Base-by-base conservation (phyloP, 2,329 filamentous ascomycete species). In the Clarireedia homoeocarpa region DNA sequence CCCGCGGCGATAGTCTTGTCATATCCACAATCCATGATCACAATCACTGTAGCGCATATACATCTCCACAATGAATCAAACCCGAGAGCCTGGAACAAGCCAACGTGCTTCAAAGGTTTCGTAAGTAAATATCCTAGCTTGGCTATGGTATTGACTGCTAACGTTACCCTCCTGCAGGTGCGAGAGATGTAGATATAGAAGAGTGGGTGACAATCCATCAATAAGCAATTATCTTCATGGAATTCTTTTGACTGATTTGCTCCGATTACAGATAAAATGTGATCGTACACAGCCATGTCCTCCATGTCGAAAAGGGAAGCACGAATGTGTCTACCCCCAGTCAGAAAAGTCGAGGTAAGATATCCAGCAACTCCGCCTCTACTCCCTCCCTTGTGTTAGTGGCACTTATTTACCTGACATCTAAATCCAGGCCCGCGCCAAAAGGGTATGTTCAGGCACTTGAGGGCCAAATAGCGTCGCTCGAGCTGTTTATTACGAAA, bases 281-380 rank as follows among this genome's bases (percentile, higher is more conserved):
- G 75, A 80, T 63, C 74, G 77, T 3, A 72, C 72, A 47, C 67
- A 72, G 14, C 78, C 78, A 12, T 81, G 78, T 62, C 73, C 72
- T 34, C 75, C 74, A 58, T 81, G 78, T 61, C 63, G 69, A 62
- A 72, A 74, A 61, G 71, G 72, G 6, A 68, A 69, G 20, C 70
- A 68, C 7, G 70, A 74, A 46, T 75, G 73, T 58, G 66, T 70
- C n/a, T 66, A 72, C 23, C 71, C 67, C 36, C 72, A 72, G 17
- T 71, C 68, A 5, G 73, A 75, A 60, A 75, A 74, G 62, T 71
- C 74, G 59, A 68, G 74, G 72, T 74, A 62, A 30, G 51, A 17
- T 48, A 17, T 12, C 5, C 4, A 40, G 30, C n/a, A 27, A 17
- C n/a, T 24, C 20, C 24, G 12, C 9, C 34, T 39, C 24, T 39